Percentiles rank a stretch among this genome's conserved stretches.
Conservation (phyloP, 352 stramenopile species). For the Thalassiosira livingstoniorum region DNA sequence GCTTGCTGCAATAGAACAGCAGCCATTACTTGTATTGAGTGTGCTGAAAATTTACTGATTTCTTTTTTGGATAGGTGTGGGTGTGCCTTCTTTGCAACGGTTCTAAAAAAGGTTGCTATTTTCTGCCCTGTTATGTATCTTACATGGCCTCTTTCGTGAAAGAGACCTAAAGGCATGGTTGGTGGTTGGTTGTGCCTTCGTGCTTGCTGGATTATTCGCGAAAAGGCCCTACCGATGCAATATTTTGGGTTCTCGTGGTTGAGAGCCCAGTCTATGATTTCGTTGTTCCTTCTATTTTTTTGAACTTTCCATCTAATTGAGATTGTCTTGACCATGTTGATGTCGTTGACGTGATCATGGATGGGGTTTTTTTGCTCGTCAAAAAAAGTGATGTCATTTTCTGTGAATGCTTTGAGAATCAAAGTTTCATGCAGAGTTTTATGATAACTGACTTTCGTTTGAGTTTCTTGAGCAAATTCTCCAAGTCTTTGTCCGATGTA, state of each 20-base stretch:
- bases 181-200: not conserved
- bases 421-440: not conserved
- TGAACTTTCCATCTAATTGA: constrained; percentile 21
- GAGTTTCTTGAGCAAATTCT: no score
- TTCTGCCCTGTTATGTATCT: constrained; percentile 14
- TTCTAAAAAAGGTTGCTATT: not conserved
- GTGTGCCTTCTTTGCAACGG: not conserved
- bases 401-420: constrained; percentile 16
- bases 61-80: constrained; percentile 5
- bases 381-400: not conserved
- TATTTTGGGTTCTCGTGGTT: constrained; percentile 5
- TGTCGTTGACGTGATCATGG: not conserved
- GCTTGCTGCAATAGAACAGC: constrained; percentile 36
- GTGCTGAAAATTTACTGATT: constrained; percentile 26
- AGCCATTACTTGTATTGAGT: constrained; percentile 38
- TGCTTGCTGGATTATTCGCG: not conserved
- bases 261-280: not conserved
- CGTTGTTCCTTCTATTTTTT: constrained; percentile 30
- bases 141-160: not conserved
- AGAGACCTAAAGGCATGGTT: constrained; percentile 13
- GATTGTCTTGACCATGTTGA: not conserved
- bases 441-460: no score
- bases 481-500: no score
- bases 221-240: constrained; percentile 1
- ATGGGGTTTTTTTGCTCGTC: not conserved